Conservation (phyloP, 148 eudicot genomes). For the Oxyria digyna region DNA sequence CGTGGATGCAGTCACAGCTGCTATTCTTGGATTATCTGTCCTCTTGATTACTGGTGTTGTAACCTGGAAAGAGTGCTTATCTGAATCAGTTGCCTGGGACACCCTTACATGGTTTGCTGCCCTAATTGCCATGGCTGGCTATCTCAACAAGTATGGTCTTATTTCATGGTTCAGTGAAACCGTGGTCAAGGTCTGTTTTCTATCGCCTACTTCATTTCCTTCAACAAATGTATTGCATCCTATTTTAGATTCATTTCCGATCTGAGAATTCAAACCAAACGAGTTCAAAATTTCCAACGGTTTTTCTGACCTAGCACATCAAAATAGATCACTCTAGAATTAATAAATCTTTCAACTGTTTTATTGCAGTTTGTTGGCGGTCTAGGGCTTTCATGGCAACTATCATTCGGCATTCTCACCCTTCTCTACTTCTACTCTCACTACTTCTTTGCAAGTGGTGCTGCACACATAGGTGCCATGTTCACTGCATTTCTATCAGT, state of each 20-base stretch:
- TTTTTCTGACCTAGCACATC: too few species aligned
- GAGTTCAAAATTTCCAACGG: too few species aligned
- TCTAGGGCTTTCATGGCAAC: conserved; percentile 90
- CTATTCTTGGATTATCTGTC: conserved; percentile 79
- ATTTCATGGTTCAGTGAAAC: conserved; percentile 97
- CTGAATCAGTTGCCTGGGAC: conserved; percentile 96
- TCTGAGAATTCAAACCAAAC: too few species aligned
- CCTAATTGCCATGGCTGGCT: conserved; percentile 99
- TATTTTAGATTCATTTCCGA: too few species aligned
- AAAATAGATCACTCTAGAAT: too few species aligned
- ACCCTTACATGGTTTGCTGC: conserved; percentile 98
- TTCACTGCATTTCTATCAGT: conserved; percentile 88
- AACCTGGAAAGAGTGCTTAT: conserved; percentile 92
- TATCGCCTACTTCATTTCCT: neutral
- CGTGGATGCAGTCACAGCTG: conserved; percentile 96
- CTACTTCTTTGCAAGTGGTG: conserved; percentile 98
- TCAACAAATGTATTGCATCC: neutral
- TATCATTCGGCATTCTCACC: conserved; percentile 80
- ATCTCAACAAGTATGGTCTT: conserved; percentile 94
- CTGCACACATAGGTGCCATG: conserved; percentile 99
- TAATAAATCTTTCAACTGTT: neutral
- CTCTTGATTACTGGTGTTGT: conserved; percentile 85
- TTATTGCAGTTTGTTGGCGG: conserved; percentile 87
- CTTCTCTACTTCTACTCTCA: conserved; percentile 96
- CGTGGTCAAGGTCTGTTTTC: conserved; percentile 60